Evolutionary conservation across 2,329 filamentous ascomycete species (phyloP), one percentile per base, ranked within the genome.

Genomic region (Colletotrichum godetiae): DNA sequence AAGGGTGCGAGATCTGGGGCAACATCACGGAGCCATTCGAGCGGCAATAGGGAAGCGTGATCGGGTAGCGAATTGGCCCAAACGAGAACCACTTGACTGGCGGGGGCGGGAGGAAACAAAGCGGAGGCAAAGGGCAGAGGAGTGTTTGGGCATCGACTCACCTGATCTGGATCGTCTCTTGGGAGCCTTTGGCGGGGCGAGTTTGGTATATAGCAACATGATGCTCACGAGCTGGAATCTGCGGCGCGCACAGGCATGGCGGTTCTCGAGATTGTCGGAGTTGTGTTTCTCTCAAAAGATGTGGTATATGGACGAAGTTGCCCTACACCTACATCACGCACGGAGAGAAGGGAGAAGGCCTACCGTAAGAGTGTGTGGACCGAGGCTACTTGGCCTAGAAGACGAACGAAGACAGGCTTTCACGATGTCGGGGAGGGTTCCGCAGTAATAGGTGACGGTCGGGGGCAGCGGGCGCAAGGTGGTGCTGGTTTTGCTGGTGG

Each of bases 101-200:
- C n/a, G 67, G 49, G n/a, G 49, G 37, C 55, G 37, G 61, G 46
- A 65, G 53, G 7, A n/a, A n/a, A n/a, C 24, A n/a, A 64, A 57
- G 59, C 46, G 31, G n/a, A 31, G 37, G 58, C 24, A 49, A 24
- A 19, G 13, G 11, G 29, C 4, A 57, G 60, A 68, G 55, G 60
- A 68, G 55, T 22, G 53, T 66, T 56, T 67, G 66, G 24, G 24
- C 37, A 69, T 53, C 59, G 33, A 86, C 87, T 82, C 81, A 90
- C 88, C 88, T 79, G 88, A 86, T 82, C 89, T 85, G n/a, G 89
- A 91, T 68, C 89, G 85, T 78, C 83, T 86, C 81, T 91, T 91
- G 37, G 89, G 89, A 57, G 85, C 82, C 80, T 90, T 91, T n/a
- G 89, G 88, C 59, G 85, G 80, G 71, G 89, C 89, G 62, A 87